Base-by-base conservation (phyloP, 371 early-diverging fungal genomes). In the Smittium culicis region DNA sequence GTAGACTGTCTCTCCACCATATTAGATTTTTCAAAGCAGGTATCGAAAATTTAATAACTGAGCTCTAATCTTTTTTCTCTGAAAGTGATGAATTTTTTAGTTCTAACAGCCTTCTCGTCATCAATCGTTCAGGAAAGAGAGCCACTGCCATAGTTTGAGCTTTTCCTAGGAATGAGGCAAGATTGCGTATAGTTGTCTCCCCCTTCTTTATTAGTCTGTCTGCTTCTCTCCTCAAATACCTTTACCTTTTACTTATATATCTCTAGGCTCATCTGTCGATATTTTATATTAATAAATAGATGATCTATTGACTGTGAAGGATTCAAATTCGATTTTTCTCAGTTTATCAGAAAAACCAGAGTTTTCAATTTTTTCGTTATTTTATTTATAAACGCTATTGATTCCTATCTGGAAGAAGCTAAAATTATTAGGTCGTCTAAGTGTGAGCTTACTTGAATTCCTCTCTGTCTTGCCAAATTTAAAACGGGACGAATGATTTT, bases 401-500 rank as follows among this genome's bases (percentile, higher is more conserved):
- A 32, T 29, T 55, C 14, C 24, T 34, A 17, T 31, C 16, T 32
- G 27, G 35, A 61, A 14, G 70, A 72, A 27, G 32, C 54, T 57
- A 70, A 67, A 54, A 76, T 35, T 34, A 76, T 56, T 25, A 76
- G 67, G 31, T 77, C 75, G 74, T 78, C 76, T 0, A 78, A 70
- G 35, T 78, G 76, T 30, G 74, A 72, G 5, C 66, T 71, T 24
- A 78, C 61, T n/a, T 77, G 66, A 33, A 71, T 71, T 1, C 78
- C 78, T 16, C 71, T 68, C 3, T 34, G 64, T 28, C 74, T 66
- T 14, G 71, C 66, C 61, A 75, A 77, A 32, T 66, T 69, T 28
- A 79, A 58, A 0, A 74, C 69, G 0, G 80, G 72, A 25, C 71
- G 69, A 24, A 79, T 69, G n/a, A 77, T 66, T 61, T 73, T 74